Percentiles rank a stretch among this genome's conserved stretches.
Conservation (phyloP, 2,329 filamentous ascomycete genomes). For the Pseudocercospora cruenta region DNA sequence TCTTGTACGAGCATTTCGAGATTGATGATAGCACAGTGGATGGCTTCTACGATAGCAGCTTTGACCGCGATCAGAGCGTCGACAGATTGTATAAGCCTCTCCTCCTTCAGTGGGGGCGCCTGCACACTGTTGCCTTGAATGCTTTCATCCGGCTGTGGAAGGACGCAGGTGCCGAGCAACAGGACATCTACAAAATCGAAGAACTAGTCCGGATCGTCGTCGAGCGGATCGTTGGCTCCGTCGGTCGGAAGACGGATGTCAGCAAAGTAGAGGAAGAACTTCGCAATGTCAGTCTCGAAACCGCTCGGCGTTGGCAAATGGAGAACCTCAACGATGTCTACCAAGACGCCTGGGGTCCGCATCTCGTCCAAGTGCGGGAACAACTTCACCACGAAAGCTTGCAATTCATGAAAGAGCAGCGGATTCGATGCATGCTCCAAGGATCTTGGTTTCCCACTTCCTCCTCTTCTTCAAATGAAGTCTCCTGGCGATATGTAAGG, state of each 20-base stretch:
- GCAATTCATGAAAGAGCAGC: constrained; percentile 96
- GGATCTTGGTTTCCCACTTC: constrained; percentile 82
- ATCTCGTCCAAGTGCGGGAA: constrained; percentile 85
- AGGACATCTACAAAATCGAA: constrained; percentile 90
- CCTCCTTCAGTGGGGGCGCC: constrained; percentile 86
- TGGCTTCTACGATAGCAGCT: constrained; percentile 19
- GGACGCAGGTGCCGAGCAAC: constrained; percentile 77
- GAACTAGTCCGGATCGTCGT: constrained; percentile 88
- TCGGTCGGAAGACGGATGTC: constrained; percentile 79
- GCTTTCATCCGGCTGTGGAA: constrained; percentile 94
- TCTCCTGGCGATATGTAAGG: constrained; percentile 75
- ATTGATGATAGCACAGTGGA: constrained; percentile 60
- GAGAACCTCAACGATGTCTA: constrained; percentile 87
- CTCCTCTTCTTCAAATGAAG: constrained; percentile 30
- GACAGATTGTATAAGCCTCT: constrained; percentile 86
- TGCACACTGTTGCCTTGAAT: constrained; percentile 83
- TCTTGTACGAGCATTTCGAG: constrained; percentile 94
- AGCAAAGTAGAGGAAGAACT: constrained; percentile 88
- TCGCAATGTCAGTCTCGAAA: constrained; percentile 76
- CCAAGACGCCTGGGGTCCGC: constrained; percentile 90
- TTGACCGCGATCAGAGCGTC: constrained; percentile 57
- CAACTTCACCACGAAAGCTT: constrained; percentile 88
- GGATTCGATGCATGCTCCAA: constrained; percentile 83
- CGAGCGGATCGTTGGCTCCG: constrained; percentile 84
- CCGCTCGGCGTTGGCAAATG: constrained; percentile 87